Percentiles rank a stretch among this genome's conserved stretches.
phyloP scores from a whole-genome alignment of 2,329 filamentous ascomycete genomes.

The Capronia americana region DNA sequence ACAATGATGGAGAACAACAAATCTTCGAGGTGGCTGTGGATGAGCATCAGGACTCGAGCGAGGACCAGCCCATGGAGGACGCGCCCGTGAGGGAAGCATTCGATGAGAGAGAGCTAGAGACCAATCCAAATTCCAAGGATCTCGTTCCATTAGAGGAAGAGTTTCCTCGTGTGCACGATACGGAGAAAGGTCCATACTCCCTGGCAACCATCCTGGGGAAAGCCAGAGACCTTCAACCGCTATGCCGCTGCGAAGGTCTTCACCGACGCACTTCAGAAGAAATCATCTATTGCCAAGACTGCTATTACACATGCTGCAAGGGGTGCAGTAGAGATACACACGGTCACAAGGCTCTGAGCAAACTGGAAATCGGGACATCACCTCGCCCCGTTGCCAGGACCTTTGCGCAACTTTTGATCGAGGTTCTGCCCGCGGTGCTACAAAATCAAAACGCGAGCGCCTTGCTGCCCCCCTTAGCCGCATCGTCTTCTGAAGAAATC shows the following conservation, averaged over 20 bases:
- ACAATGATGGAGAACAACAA: background rate
- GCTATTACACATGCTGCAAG: slow-evolving; percentile 34
- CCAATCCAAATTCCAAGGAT: background rate
- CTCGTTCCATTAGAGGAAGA: background rate
- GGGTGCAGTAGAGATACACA: slow-evolving; percentile 28
- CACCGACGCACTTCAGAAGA: slow-evolving; percentile 45
- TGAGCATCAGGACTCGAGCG: background rate
- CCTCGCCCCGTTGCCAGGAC: slow-evolving; percentile 5
- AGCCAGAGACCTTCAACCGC: slow-evolving; percentile 42
- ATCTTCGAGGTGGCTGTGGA: slow-evolving; percentile 2
- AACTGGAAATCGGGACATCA: background rate
- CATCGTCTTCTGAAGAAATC: slow-evolving; percentile 32
- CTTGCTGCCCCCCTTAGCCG: background rate
- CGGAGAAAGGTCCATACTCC: background rate
- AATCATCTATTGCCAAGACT: slow-evolving; percentile 24
- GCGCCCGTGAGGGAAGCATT: background rate
- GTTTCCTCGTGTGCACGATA: background rate
- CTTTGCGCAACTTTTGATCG: slow-evolving; percentile 15
- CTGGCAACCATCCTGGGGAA: slow-evolving; percentile 10
- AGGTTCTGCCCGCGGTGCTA: slow-evolving; percentile 20
- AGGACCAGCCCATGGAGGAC: background rate
- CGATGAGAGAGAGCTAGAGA: background rate
- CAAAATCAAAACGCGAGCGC: background rate
- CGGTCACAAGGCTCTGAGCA: slow-evolving; percentile 22
- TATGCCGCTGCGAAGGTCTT: slow-evolving; percentile 66